Percentiles rank a stretch among this genome's conserved stretches.
These are phyloP conservation scores for Buddleja alternifolia DNA, from an alignment of 257 asterid species.

Conservation along the genomic window DNA sequence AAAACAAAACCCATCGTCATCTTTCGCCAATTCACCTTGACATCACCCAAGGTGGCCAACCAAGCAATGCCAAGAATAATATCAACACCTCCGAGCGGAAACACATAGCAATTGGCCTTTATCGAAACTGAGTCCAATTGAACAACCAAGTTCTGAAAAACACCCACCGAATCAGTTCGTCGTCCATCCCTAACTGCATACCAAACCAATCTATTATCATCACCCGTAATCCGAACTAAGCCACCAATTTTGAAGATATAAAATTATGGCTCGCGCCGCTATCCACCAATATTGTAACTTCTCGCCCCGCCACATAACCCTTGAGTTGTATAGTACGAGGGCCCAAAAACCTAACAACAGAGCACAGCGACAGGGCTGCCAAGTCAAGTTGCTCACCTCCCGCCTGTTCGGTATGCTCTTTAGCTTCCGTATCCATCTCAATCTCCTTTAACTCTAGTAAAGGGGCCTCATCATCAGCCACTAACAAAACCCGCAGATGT, in stretches of 20 bases:
- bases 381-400: no score
- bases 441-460: no score
- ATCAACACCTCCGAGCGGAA: no score
- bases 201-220: background rate
- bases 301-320: background rate
- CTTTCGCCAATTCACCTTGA: background rate
- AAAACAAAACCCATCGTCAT: no score
- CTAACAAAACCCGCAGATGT: no score
- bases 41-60: background rate
- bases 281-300: background rate
- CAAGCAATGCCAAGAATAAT: no score
- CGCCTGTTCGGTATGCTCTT: no score
- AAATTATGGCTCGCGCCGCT: constrained; percentile 9
- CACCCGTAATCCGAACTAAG: background rate
- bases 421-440: no score
- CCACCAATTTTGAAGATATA: background rate
- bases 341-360: no score
- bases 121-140: background rate
- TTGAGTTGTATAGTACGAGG: background rate
- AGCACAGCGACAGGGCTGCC: no score
- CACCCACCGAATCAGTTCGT: background rate
- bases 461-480: no score
- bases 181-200: no score
- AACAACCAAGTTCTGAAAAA: background rate
- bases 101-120: background rate